Base-by-base conservation (phyloP, 345 rosid species). In the Acer saccharum region DNA sequence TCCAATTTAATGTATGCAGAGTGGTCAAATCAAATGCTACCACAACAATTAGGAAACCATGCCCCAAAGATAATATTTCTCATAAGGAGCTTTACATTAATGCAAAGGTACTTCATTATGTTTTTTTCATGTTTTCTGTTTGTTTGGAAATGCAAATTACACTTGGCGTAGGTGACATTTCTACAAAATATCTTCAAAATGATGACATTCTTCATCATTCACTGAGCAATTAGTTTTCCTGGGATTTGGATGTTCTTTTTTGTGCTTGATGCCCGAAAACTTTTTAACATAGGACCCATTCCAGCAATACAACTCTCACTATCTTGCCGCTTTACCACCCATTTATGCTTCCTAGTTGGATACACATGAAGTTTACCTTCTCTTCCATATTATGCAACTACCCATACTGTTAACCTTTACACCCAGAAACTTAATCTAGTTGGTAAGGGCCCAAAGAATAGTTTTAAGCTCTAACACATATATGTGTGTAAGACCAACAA, bases 31-130 rank as follows among this genome's bases (percentile, higher is more conserved):
- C 82, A 73, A 73, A 72, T 66, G 74, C 69, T 25, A 70, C 57
- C 9, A 58, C 74, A 50, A 77, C 87, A 67, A 73, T 92, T 73
- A 69, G 77, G 29, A 94, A 94, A 81, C 97, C 98, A 60, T 81
- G 89, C 46, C 83, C 92, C 16, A 76, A 81, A 83, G 96, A 91
- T 72, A 73, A 80, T 18, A 72, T 87, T 71, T 71, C 60, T 79
- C 44, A 68, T 5, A 94, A 91, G 86, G 98, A 94, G 86, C 93
- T 87, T 79, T 94, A 86, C 83, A 90, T 92, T 80, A 86, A 90
- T 0, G 85, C 84, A n/a, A 94, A 94, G 96, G 98, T 94, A 91
- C 54, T 41, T 4, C 27, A 9, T 18, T 27, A 52, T 43, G 12
- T 68, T 29, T 29, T 64, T 57, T 71, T 68, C 55, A 11, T 43